Evolutionary conservation across 192 early-diverging fungal genomes (phyloP).

Genomic region (Linnemannia hyalina): DNA sequence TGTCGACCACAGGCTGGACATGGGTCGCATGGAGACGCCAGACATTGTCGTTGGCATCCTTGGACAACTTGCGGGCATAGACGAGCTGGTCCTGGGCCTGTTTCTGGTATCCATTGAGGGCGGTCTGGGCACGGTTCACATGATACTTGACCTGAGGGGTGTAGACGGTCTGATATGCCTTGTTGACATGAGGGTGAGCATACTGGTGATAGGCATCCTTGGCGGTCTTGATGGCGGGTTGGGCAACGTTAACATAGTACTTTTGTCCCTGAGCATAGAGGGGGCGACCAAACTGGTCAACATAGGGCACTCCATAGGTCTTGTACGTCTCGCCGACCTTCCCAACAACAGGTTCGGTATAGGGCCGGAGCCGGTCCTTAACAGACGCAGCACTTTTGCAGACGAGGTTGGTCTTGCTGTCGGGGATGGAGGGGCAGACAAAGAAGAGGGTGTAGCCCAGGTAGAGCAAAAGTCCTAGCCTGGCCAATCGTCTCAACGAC

Average conservation of each 20-base stretch:
- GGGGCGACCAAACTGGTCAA: slow-evolving; percentile 43
- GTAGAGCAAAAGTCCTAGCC: slow-evolving; percentile 24
- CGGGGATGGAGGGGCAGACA: slow-evolving; percentile 25
- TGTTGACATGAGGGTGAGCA: slow-evolving; percentile 40
- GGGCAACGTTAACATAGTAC: slow-evolving; percentile 26
- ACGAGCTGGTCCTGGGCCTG: slow-evolving; percentile 23
- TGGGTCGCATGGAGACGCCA: slow-evolving; percentile 17
- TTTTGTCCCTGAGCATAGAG: slow-evolving; percentile 29
- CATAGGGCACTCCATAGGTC: slow-evolving; percentile 32
- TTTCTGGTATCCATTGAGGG: slow-evolving; percentile 25
- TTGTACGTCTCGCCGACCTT: slow-evolving; percentile 31
- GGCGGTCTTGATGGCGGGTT: slow-evolving; percentile 27
- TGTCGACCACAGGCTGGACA: slow-evolving; percentile 39
- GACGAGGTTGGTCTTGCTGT: slow-evolving; percentile 6
- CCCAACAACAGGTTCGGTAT: slow-evolving; percentile 22
- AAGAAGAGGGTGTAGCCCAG: slow-evolving; percentile 44
- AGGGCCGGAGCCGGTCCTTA: slow-evolving; percentile 38
- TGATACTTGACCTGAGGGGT: slow-evolving; percentile 34
- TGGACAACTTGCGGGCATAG: background rate
- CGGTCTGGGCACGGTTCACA: slow-evolving; percentile 20
- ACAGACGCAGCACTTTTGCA: slow-evolving; percentile 8
- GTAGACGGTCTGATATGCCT: slow-evolving; percentile 30
- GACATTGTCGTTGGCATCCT: slow-evolving; percentile 12
- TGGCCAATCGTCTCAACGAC: slow-evolving; percentile 17
- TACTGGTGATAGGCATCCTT: slow-evolving; percentile 30